Conservation (phyloP, 1,139 yeast species). For the Hyphopichia khmerensis region DNA sequence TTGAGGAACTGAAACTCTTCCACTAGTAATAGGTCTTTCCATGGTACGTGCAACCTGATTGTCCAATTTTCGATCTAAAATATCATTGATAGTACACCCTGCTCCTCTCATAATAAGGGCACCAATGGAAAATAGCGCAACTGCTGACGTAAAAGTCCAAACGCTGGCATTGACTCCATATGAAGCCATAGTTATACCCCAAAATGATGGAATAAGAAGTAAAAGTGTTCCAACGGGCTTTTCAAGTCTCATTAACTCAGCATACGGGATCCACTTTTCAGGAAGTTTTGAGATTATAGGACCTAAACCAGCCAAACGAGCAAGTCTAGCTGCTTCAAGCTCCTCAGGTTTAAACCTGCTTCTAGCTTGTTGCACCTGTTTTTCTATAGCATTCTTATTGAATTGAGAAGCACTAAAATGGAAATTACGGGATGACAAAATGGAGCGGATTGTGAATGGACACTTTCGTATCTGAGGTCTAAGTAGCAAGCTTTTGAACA, state of each 20-base stretch:
- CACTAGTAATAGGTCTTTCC: conserved; percentile 88
- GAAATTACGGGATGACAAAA: too few relatives aligned
- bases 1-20: conserved; percentile 68
- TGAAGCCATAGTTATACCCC: conserved; percentile 89
- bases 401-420: too few relatives aligned
- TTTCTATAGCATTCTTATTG: neutral
- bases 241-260: conserved; percentile 86
- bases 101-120: conserved; percentile 95
- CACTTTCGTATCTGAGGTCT: too few relatives aligned
- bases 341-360: conserved; percentile 51
- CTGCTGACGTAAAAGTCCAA: conserved; percentile 54
- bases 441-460: too few relatives aligned
- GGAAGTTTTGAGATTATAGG: conserved; percentile 65
- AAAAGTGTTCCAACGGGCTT: conserved; percentile 93
- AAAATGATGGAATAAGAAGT: conserved; percentile 72
- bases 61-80: conserved; percentile 81
- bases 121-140: conserved; percentile 75
- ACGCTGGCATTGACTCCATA: conserved; percentile 68
- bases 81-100: conserved; percentile 94
- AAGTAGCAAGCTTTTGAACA: too few relatives aligned
- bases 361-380: neutral
- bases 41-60: conserved; percentile 82
- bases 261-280: conserved; percentile 76
- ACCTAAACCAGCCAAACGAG: conserved; percentile 59
- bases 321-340: conserved; percentile 53